Conservation (phyloP, 2,329 filamentous ascomycete species). For the Botrytis pseudocinerea region DNA sequence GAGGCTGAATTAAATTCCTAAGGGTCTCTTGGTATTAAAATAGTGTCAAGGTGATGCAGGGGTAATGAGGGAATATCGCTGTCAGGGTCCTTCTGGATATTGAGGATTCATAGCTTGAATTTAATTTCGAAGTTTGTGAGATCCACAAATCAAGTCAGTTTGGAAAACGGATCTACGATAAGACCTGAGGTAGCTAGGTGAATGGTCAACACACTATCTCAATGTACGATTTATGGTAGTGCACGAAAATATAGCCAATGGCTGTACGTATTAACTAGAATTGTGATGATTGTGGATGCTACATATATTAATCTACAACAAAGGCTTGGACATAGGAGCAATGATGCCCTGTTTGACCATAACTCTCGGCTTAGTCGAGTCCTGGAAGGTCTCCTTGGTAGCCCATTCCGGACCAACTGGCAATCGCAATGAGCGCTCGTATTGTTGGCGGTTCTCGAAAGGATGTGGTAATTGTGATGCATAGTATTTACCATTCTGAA, state of each 20-base stretch:
- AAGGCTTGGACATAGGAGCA: slow-evolving; percentile 79
- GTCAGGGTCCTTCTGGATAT: neutral
- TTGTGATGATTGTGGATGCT: neutral
- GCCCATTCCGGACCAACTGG: slow-evolving; percentile 93
- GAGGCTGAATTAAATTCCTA: neutral
- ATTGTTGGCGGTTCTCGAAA: slow-evolving; percentile 86
- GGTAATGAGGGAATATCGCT: neutral
- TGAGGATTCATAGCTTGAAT: neutral
- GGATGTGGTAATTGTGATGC: slow-evolving; percentile 81
- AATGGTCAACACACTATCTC: neutral
- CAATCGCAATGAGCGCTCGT: slow-evolving; percentile 82
- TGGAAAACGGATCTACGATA: neutral
- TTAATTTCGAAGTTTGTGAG: neutral
- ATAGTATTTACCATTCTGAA: slow-evolving; percentile 79
- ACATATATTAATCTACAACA: slow-evolving; percentile 32
- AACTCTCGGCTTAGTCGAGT: slow-evolving; percentile 82
- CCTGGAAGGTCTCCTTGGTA: slow-evolving; percentile 94
- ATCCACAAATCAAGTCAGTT: neutral
- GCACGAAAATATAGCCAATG: neutral
- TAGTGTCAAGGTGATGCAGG: neutral
- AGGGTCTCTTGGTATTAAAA: neutral
- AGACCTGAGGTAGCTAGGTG: neutral
- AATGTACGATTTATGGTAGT: neutral
- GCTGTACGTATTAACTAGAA: neutral
- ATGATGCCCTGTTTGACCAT: slow-evolving; percentile 91